These are phyloP conservation scores for Chaetomium sp. DNA, from an alignment of 2,329 filamentous ascomycete species.

Conservation along the genomic window DNA sequence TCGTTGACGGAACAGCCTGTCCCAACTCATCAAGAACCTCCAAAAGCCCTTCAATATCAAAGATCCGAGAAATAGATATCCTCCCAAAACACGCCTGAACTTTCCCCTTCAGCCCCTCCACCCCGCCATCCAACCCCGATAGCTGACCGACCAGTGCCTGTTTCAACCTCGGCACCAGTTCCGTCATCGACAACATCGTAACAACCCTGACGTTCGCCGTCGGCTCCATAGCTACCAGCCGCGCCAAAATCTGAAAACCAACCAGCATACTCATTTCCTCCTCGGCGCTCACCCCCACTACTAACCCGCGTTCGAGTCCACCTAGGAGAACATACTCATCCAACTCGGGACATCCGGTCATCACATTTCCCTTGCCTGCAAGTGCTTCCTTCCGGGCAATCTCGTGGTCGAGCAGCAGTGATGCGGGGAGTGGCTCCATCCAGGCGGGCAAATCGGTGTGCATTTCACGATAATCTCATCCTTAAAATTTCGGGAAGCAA, in stretches of 20 bases:
- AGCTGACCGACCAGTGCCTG: conserved; percentile 36
- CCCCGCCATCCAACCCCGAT: conserved; percentile 4
- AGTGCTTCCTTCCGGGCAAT: not conserved
- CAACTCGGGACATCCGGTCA: conserved; percentile 42
- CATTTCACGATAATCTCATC: too few species aligned
- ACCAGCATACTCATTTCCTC: conserved; percentile 43
- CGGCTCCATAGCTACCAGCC: conserved; percentile 29
- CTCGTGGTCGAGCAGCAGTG: conserved; percentile 36
- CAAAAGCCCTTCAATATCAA: conserved; percentile 52
- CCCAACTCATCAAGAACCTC: conserved; percentile 50
- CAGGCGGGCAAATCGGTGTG: not conserved
- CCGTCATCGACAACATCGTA: conserved; percentile 40
- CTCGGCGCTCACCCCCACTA: conserved; percentile 50
- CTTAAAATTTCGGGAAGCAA: too few species aligned
- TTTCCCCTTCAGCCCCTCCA: conserved; percentile 14
- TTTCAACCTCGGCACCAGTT: conserved; percentile 37
- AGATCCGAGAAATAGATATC: conserved; percentile 50
- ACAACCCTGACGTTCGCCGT: conserved; percentile 36
- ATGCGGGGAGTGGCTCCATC: conserved; percentile 38
- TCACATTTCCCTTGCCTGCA: conserved; percentile 18
- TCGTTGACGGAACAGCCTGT: conserved; percentile 10
- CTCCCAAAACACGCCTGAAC: conserved; percentile 39
- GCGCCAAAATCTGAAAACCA: conserved; percentile 43
- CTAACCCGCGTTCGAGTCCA: conserved; percentile 44
- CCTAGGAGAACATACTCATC: conserved; percentile 42